These are phyloP conservation scores for Emmonsia crescens DNA, from an alignment of 2,329 filamentous ascomycete species.

Conservation along the genomic window DNA sequence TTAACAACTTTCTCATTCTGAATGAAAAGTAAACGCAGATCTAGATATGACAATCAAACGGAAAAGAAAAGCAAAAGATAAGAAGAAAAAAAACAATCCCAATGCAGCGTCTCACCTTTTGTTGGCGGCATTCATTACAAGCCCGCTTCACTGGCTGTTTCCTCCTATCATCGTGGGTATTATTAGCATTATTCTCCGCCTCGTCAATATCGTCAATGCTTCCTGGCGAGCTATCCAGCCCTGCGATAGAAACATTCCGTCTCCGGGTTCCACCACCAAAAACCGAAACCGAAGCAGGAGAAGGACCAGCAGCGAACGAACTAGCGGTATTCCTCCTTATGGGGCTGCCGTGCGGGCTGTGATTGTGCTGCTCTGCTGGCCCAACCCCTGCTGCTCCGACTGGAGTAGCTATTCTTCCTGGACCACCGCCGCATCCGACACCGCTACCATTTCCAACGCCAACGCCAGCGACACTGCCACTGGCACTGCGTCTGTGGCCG, in stretches of 20 bases:
- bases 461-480: constrained; percentile 5
- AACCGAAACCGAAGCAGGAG: neutral
- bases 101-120: constrained; percentile 43
- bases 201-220: constrained; percentile 36
- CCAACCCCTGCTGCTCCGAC: neutral
- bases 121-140: constrained; percentile 59
- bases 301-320: constrained; percentile 1
- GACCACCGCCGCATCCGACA: constrained; percentile 10
- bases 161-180: constrained; percentile 31
- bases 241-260: constrained; percentile 33
- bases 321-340: constrained; percentile 2
- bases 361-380: neutral
- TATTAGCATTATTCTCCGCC: constrained; percentile 18
- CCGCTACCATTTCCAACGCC: constrained; percentile 10
- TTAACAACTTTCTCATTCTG: neutral
- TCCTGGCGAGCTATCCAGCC: constrained; percentile 37
- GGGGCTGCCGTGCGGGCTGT: neutral
- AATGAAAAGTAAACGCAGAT: neutral
- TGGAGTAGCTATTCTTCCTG: constrained; percentile 1
- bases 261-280: constrained; percentile 17
- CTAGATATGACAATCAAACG: neutral
- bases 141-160: constrained; percentile 47
- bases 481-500: constrained; percentile 12
- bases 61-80: neutral
- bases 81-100: neutral